These are phyloP conservation scores for Candida vartiovaarae DNA, from an alignment of 805 yeast genomes.

Conservation along the genomic window DNA sequence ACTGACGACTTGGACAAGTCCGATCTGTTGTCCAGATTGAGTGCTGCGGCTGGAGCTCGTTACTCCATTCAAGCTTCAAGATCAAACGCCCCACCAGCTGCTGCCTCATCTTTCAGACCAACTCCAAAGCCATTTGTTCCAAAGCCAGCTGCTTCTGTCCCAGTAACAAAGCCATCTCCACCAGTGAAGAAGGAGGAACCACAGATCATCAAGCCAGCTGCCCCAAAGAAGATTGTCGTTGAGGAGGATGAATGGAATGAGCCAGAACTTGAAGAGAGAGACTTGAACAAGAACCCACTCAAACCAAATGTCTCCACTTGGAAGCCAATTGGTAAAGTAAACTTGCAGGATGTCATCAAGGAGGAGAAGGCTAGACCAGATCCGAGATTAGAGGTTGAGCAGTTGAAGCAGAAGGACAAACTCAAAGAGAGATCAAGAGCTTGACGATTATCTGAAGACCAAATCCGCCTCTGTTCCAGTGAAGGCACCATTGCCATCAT, in stretches of 20 bases:
- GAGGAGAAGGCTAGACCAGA: slow-evolving; percentile 36
- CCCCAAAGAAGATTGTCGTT: slow-evolving; percentile 8
- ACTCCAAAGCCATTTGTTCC: slow-evolving; percentile 24
- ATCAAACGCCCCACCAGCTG: slow-evolving; percentile 25
- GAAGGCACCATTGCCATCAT: slow-evolving; percentile 20
- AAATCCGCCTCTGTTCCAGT: slow-evolving; percentile 24
- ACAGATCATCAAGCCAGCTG: slow-evolving; percentile 17
- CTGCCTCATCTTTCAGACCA: slow-evolving; percentile 22
- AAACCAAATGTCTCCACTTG: slow-evolving; percentile 40
- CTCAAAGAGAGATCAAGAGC: slow-evolving; percentile 29
- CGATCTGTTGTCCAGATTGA: slow-evolving; percentile 67
- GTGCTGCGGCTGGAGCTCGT: slow-evolving; percentile 94
- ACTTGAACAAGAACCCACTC: slow-evolving; percentile 40
- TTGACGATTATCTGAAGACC: slow-evolving; percentile 28
- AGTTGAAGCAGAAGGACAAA: slow-evolving; percentile 28
- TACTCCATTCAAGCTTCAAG: slow-evolving; percentile 57
- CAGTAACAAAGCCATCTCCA: slow-evolving; percentile 15
- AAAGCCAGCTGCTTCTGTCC: slow-evolving; percentile 10
- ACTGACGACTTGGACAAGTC: slow-evolving; percentile 78
- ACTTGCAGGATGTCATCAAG: slow-evolving; percentile 36
- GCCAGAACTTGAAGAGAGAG: slow-evolving; percentile 41
- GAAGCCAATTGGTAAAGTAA: slow-evolving; percentile 59
- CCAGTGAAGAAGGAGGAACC: slow-evolving; percentile 15
- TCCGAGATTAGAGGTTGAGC: slow-evolving; percentile 35
- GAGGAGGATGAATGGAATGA: slow-evolving; percentile 38